phyloP scores from a whole-genome alignment of 768 basidiomycete species.

The Tulasnella sp. region DNA sequence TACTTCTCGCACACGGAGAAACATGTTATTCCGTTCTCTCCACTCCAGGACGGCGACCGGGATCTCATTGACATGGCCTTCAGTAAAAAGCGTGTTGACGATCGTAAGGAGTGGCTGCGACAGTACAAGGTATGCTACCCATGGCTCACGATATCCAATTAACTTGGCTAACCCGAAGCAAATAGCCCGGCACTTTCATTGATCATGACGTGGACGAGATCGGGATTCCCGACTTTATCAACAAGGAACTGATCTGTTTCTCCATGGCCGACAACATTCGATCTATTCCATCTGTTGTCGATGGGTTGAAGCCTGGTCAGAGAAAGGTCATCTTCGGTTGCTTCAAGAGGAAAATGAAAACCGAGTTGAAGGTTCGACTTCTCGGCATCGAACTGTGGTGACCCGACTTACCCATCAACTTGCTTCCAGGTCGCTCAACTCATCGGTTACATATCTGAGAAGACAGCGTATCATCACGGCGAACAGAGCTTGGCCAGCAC shows the following conservation, averaged over 20 bases:
- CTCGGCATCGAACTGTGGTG: background rate
- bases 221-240: constrained; percentile 90
- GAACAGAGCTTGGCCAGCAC: constrained; percentile 82
- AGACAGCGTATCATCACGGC: constrained; percentile 95
- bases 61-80: constrained; percentile 95
- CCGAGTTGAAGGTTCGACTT: constrained; percentile 72
- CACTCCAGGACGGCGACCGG: constrained; percentile 74
- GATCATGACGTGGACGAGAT: constrained; percentile 86
- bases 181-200: constrained; percentile 86
- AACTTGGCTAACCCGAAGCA: background rate
- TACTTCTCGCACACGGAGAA: constrained; percentile 91
- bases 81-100: constrained; percentile 99
- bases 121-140: constrained; percentile 66
- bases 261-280: constrained; percentile 99
- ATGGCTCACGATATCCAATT: background rate
- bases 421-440: constrained; percentile 77
- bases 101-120: constrained; percentile 96
- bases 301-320: constrained; percentile 96
- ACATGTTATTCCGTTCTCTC: constrained; percentile 90
- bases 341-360: constrained; percentile 90
- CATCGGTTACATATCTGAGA: constrained; percentile 90
- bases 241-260: constrained; percentile 95
- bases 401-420: background rate
- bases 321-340: constrained; percentile 94
- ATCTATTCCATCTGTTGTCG: constrained; percentile 90